Evolutionary conservation across 192 early-diverging fungal genomes (phyloP), one percentile per base, ranked within the genome.

Genomic region (Coemansia aciculifera): DNA sequence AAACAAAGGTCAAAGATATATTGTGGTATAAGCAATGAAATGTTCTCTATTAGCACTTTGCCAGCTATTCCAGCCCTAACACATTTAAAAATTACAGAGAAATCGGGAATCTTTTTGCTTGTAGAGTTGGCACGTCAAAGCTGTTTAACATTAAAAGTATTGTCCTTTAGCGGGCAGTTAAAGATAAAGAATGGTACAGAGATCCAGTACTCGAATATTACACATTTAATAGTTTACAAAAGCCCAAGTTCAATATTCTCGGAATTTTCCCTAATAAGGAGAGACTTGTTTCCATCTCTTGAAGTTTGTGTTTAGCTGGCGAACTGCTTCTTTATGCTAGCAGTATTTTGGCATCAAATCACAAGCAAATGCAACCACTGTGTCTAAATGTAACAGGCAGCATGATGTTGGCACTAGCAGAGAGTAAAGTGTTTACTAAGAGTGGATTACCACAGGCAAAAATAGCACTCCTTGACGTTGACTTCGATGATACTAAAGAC

Each of bases 401-500:
- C 21, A 23, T 21, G 19, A 19, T 19, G 13, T 31, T 32, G 29
- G 11, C 5, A 11, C 32, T 59, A 38, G 19, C n/a, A 23, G 19
- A 17, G 23, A 59, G n/a, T 40, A 29, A 29, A 29, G 6, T 66
- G 7, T 57, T 40, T 24, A 21, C 32, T 1, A 63, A 27, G 29
- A 23, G 23, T 59, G 57, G 57, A 21, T 7, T 59, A 9, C 57
- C 57, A 17, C 57, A 37, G n/a, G 57, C 57, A 34, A 59, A 23
- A 59, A 1, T 1, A 23, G 3, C 39, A 15, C 1, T 13, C 3
- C 7, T 63, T 13, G 12, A n/a, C 1, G 1, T 44, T 6, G 27
- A 63, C 31, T 44, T 63, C 3, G 17, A 10, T 44, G 42, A 63
- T 44, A 21, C 46, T 17, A 24, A 13, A 5, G 15, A 63, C 12